phyloP scores from a whole-genome alignment of 352 stramenopile species.

The Phytophthora pseudosyringae region DNA sequence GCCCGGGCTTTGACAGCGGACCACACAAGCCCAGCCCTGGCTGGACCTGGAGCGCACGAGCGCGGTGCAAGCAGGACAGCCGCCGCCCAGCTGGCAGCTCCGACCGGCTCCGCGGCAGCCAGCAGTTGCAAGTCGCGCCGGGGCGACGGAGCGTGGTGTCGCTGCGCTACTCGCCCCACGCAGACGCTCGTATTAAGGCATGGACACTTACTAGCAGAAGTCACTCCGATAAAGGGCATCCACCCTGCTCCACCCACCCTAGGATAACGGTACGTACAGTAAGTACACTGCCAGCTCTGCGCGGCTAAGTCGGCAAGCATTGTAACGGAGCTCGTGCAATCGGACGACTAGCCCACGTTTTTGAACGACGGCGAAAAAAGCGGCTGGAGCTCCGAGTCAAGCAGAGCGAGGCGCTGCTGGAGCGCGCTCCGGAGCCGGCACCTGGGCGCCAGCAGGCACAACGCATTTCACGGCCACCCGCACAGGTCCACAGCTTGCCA shows the following conservation, averaged over 20 bases:
- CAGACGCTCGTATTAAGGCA: no score
- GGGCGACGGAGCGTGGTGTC: slow-evolving; percentile 21
- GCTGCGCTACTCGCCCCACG: slow-evolving; percentile 16
- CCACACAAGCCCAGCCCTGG: slow-evolving; percentile 21
- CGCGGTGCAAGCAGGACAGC: slow-evolving; percentile 25
- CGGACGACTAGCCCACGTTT: slow-evolving; percentile 5
- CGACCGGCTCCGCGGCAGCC: slow-evolving; percentile 7
- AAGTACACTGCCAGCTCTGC: no score
- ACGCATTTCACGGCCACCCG: slow-evolving; percentile 18
- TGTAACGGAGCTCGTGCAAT: slow-evolving; percentile 8
- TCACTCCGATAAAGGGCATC: no score
- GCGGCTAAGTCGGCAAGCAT: slow-evolving; percentile 9
- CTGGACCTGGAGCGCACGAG: slow-evolving; percentile 9
- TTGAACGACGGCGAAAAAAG: slow-evolving; percentile 21
- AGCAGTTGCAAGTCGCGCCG: slow-evolving; percentile 5
- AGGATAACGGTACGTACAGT: no score
- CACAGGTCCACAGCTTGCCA: slow-evolving; percentile 11
- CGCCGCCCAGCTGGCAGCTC: slow-evolving; percentile 21
- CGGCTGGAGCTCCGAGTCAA: slow-evolving; percentile 21
- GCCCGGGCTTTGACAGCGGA: slow-evolving; percentile 20
- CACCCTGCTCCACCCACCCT: no score
- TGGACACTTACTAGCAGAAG: no score
- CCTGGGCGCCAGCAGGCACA: slow-evolving; percentile 6
- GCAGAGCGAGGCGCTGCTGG: slow-evolving; percentile 6
- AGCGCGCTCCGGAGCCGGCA: slow-evolving; percentile 1